Conservation (phyloP, 495 filamentous ascomycete genomes). For the Aspergillus avenaceus region DNA sequence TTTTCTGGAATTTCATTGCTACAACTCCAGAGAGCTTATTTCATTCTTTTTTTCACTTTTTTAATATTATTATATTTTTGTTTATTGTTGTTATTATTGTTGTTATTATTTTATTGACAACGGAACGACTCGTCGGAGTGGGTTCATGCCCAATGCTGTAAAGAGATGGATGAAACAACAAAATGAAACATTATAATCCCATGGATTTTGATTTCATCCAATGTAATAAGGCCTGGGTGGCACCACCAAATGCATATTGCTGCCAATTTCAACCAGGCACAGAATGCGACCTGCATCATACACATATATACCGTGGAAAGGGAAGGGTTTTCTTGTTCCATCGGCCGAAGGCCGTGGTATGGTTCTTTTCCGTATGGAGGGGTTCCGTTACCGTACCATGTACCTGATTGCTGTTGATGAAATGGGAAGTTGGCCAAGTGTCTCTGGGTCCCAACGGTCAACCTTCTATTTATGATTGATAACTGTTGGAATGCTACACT, state of each 20-base stretch:
- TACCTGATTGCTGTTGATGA: conserved; percentile 1
- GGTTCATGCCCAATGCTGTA: too few relatives aligned
- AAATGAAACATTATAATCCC: too few relatives aligned
- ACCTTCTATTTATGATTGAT: background rate
- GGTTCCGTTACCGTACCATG: background rate
- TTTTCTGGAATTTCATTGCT: too few relatives aligned
- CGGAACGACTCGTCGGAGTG: too few relatives aligned
- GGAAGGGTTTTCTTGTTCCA: background rate
- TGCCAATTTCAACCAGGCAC: conserved; percentile 10
- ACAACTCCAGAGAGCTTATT: too few relatives aligned
- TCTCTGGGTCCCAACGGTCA: background rate
- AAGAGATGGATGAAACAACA: too few relatives aligned
- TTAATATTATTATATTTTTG: too few relatives aligned
- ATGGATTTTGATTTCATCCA: too few relatives aligned
- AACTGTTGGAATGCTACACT: background rate
- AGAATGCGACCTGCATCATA: conserved; percentile 8
- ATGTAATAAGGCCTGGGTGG: too few relatives aligned
- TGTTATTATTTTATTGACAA: too few relatives aligned
- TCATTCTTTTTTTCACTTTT: too few relatives aligned
- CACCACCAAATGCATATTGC: background rate
- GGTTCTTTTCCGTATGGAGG: background rate
- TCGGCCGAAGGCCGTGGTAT: background rate
- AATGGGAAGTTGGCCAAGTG: conserved; percentile 15
- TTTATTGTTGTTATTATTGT: too few relatives aligned
- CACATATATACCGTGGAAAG: background rate